Conservation (phyloP, 225 moss, liverwort and hornwort species). For the Marchantia polymorpha region DNA sequence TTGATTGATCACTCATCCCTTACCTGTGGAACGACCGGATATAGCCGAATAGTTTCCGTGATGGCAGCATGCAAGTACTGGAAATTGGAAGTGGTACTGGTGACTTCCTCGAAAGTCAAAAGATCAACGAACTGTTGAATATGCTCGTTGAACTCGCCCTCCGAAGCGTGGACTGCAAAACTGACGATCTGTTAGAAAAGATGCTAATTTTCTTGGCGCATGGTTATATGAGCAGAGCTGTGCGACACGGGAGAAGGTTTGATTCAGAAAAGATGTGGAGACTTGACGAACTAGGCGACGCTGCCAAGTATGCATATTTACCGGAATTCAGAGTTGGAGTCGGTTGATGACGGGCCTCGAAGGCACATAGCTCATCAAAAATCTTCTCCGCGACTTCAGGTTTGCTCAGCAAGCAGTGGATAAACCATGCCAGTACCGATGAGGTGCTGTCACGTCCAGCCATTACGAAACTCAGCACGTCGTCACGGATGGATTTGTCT, state of each 20-base stretch:
- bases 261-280: too few relatives aligned
- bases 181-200: too few relatives aligned
- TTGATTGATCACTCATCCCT: too few relatives aligned
- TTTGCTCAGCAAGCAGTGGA: slow-evolving; percentile 34
- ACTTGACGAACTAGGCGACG: too few relatives aligned
- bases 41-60: slow-evolving; percentile 45
- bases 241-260: too few relatives aligned
- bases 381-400: slow-evolving; percentile 39
- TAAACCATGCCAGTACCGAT: slow-evolving; percentile 42
- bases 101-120: slow-evolving; percentile 45
- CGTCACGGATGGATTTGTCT: slow-evolving; percentile 47
- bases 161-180: neutral
- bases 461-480: slow-evolving; percentile 55
- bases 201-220: too few relatives aligned
- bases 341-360: slow-evolving; percentile 2
- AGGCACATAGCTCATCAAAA: slow-evolving; percentile 30
- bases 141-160: neutral
- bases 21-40: too few relatives aligned
- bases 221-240: too few relatives aligned
- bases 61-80: slow-evolving; percentile 53
- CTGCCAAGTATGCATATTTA: too few relatives aligned
- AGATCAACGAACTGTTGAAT: slow-evolving; percentile 35
- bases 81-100: slow-evolving; percentile 28
- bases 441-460: slow-evolving; percentile 52
- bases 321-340: too few relatives aligned